Evolutionary conservation across 768 basidiomycete species (phyloP).

Genomic region (Psilocybe sp.): DNA sequence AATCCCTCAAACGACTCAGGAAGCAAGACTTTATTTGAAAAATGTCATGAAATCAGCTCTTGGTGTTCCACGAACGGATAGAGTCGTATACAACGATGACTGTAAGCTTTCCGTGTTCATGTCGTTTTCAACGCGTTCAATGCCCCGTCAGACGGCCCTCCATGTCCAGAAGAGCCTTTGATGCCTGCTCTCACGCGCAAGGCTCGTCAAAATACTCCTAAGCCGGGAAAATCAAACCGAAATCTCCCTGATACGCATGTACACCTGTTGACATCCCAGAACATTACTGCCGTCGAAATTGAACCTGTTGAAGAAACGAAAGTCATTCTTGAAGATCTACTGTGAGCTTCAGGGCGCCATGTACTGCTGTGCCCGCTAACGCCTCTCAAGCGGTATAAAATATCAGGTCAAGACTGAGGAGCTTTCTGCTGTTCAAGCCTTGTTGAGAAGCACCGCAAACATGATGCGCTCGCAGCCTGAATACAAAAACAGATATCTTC

Average conservation of each 20-base stretch:
- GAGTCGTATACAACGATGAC: constrained; percentile 32
- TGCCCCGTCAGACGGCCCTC: constrained; percentile 3
- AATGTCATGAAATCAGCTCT: constrained; percentile 14
- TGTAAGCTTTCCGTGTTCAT: constrained; percentile 23
- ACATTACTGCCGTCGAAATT: constrained; percentile 21
- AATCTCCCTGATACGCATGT: not conserved
- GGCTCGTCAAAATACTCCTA: constrained; percentile 46
- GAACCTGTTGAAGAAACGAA: constrained; percentile 17
- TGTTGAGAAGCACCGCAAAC: constrained; percentile 17
- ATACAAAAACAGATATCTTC: constrained; percentile 24
- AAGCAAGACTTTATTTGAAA: constrained; percentile 33
- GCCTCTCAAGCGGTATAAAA: constrained; percentile 17
- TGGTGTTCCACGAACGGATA: constrained; percentile 31
- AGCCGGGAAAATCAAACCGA: constrained; percentile 24
- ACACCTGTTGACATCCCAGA: constrained; percentile 7
- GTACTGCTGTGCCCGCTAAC: not conserved
- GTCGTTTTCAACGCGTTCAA: not conserved
- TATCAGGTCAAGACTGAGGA: constrained; percentile 26
- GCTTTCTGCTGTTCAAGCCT: constrained; percentile 11
- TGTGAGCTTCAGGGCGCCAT: constrained; percentile 14
- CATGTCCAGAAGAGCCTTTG: constrained; percentile 27
- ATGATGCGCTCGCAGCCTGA: constrained; percentile 16
- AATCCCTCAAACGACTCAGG: constrained; percentile 33
- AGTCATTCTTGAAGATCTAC: constrained; percentile 18
- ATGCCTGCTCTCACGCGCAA: constrained; percentile 44